phyloP scores from a whole-genome alignment of 2,329 filamentous ascomycete genomes.

The Aspergillus tamarii region DNA sequence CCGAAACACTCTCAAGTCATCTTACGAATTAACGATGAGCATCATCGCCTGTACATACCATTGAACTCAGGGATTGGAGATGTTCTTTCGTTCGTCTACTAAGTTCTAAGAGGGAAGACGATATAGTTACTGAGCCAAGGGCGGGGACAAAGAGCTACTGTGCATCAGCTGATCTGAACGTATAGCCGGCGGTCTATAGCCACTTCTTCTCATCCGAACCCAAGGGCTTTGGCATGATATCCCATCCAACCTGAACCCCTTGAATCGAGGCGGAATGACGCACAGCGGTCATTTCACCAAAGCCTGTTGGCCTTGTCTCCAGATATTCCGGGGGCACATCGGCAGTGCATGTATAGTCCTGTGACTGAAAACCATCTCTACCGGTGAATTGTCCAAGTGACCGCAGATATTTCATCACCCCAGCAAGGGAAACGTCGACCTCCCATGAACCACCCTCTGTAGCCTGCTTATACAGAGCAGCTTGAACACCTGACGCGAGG shows the following conservation, averaged over 20 bases:
- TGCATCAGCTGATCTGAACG: background rate
- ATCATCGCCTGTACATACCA: background rate
- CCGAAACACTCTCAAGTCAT: background rate
- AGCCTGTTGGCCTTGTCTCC: conserved; percentile 50
- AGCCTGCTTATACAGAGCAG: conserved; percentile 54
- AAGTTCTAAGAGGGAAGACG: background rate
- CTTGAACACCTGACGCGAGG: conserved; percentile 56
- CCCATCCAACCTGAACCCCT: conserved; percentile 52
- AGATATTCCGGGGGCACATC: conserved; percentile 41
- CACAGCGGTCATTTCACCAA: conserved; percentile 53
- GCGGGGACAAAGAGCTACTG: background rate
- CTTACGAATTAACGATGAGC: background rate
- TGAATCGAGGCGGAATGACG: conserved; percentile 54
- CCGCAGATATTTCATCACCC: conserved; percentile 59
- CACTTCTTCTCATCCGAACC: conserved; percentile 47
- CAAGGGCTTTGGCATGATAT: conserved; percentile 55
- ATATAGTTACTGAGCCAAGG: no score
- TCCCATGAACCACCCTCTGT: conserved; percentile 52
- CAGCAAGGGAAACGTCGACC: conserved; percentile 61
- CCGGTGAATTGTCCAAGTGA: conserved; percentile 57
- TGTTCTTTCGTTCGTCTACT: background rate
- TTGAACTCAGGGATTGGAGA: background rate
- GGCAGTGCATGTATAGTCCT: conserved; percentile 34
- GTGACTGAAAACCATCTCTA: conserved; percentile 47
- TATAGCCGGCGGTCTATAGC: conserved; percentile 2